Conservation (phyloP, 352 stramenopile genomes). For the Phytophthora fragariae region DNA sequence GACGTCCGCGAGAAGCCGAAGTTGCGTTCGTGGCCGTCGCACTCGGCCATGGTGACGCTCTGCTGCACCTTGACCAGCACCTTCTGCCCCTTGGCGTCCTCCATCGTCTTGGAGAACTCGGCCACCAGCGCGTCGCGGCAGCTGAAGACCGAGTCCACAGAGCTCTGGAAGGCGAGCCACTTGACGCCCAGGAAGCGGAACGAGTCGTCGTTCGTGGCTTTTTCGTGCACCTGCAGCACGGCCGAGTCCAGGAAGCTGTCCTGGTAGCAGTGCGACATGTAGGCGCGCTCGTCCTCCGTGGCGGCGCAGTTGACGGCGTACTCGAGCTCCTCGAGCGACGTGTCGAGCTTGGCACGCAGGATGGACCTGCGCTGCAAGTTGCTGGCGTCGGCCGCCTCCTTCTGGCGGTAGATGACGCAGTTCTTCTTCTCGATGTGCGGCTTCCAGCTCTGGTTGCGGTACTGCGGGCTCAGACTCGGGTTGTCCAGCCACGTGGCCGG, state of each 20-base stretch:
- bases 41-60: slow-evolving; percentile 62
- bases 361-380: slow-evolving; percentile 58
- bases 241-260: slow-evolving; percentile 78
- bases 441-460: slow-evolving; percentile 75
- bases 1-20: slow-evolving; percentile 73
- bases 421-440: slow-evolving; percentile 75
- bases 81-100: slow-evolving; percentile 62
- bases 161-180: slow-evolving; percentile 76
- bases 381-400: slow-evolving; percentile 49
- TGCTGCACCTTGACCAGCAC: slow-evolving; percentile 70
- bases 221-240: slow-evolving; percentile 72
- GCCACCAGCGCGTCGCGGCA: slow-evolving; percentile 68
- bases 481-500: slow-evolving; percentile 76
- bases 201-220: slow-evolving; percentile 53
- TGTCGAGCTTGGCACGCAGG: slow-evolving; percentile 72
- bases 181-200: slow-evolving; percentile 83
- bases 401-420: slow-evolving; percentile 73
- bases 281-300: slow-evolving; percentile 68
- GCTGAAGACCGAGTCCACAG: slow-evolving; percentile 72
- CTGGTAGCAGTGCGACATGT: slow-evolving; percentile 73
- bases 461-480: slow-evolving; percentile 58
- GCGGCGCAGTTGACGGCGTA: slow-evolving; percentile 69
- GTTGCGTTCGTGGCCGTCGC: slow-evolving; percentile 51
- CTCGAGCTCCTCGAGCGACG: slow-evolving; percentile 73
- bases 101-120: slow-evolving; percentile 69